A percentile compares a stretch with the other conserved stretches of the same genome.
These are phyloP conservation scores for Lactifluus pinguis DNA, from an alignment of 768 basidiomycete species.

Conservation along the genomic window DNA sequence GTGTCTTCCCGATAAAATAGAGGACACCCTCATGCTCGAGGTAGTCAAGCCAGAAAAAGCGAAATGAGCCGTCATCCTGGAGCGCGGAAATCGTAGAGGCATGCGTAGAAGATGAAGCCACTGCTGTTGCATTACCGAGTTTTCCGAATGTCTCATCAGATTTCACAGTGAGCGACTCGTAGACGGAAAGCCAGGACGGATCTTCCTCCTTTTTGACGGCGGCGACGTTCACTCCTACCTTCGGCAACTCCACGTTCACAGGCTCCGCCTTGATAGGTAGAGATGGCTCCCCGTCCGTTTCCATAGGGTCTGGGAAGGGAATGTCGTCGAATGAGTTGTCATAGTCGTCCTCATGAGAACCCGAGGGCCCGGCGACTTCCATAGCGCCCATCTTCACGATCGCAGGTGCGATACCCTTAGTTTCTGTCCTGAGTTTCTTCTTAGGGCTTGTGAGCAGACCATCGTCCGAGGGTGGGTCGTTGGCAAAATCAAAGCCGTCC, in stretches of 20 bases:
- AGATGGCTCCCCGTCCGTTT: constrained; percentile 48
- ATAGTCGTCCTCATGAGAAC: constrained; percentile 27
- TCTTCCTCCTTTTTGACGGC: constrained; percentile 37
- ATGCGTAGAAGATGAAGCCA: constrained; percentile 25
- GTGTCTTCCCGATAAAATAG: constrained; percentile 86
- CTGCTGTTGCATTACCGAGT: constrained; percentile 23
- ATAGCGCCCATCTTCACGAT: constrained; percentile 49
- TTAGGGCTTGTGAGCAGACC: constrained; percentile 58
- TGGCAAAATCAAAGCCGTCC: constrained; percentile 20
- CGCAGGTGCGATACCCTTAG: constrained; percentile 42
- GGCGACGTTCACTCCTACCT: constrained; percentile 21
- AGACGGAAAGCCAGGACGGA: constrained; percentile 66
- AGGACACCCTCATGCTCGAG: constrained; percentile 79
- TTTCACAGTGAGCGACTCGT: constrained; percentile 59
- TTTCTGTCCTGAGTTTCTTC: constrained; percentile 49
- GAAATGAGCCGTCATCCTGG: constrained; percentile 76
- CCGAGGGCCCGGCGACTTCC: constrained; percentile 38
- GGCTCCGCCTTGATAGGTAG: constrained; percentile 24
- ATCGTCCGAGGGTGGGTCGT: constrained; percentile 41
- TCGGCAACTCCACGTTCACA: constrained; percentile 22
- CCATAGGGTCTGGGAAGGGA: constrained; percentile 51
- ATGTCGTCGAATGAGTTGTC: constrained; percentile 41
- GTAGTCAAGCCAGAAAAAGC: constrained; percentile 96
- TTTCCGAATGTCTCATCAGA: constrained; percentile 53
- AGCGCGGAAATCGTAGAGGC: constrained; percentile 47